Evolutionary conservation across 371 early-diverging fungal genomes (phyloP), one percentile per base, ranked within the genome.

Genomic region (Apophysomyces elegans): DNA sequence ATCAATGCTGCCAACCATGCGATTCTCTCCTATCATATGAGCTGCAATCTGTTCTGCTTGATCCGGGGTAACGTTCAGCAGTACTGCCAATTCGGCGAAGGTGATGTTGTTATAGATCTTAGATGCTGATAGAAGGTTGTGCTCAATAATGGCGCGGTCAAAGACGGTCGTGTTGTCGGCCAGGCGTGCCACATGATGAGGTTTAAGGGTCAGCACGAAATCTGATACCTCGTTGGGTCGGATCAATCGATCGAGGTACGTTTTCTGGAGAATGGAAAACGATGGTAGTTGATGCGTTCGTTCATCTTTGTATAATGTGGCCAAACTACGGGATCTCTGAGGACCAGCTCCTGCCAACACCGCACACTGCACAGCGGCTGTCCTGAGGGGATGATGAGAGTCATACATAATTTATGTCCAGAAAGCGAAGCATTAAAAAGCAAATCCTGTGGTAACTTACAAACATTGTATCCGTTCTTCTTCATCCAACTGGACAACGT

Each of bases 311-410:
- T 95, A 94, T n/a, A 97, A 79, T 4, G 91, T 93, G 0, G 96
- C 94, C 36, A 97, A 82, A 72, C 91, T 86, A 26, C 97, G 90
- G 21, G 91, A 88, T 45, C 96, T 86, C 58, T 90, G 92, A 18
- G 96, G 96, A 0, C 98, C 96, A 6, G 98, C 98, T 13, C 90
- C 91, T 4, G 96, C 95, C 63, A 97, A 79, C 0, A 96, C 91
- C 0, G 95, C 93, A 69, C 96, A 96, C 65, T 85, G 86, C 4
- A 91, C 87, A 13, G 91, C 89, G 4, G 85, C 85, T 0, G 84
- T 84, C 56, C 91, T 90, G 65, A 41, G 26, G 36, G 11, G 37
- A 32, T 9, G 39, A 18, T 37, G 37, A 64, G 37, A 3, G 14
- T 37, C 21, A 26, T 3, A 3, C 54, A 57, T 36, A 9, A 37